Base-by-base conservation (phyloP, 2,329 filamentous ascomycete species). In the Xylariaceae sp. region DNA sequence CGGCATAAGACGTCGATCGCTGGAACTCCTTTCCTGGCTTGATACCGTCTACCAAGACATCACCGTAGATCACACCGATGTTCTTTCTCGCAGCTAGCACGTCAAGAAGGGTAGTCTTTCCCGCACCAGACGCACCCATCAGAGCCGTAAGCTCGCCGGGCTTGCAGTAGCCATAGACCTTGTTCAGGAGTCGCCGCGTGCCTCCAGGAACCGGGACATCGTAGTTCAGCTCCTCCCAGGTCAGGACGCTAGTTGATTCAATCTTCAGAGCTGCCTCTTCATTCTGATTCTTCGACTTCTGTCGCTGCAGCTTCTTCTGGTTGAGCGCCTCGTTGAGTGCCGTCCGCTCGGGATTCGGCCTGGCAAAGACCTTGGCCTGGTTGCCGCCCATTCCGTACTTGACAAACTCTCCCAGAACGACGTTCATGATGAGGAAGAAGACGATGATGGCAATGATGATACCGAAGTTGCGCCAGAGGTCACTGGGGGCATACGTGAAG, bases 191-290 rank as follows among this genome's bases (percentile, higher is more conserved):
- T 4, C 72, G 70, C 8, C 74, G 68, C 4, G 67, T 73, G 2
- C 75, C 76, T 4, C 70, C 72, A 0, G 74, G 67, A 3, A 78
- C 70, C 0, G 77, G 77, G 0, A 83, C 78, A 42, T 82, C 77
- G 58, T 95, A 95, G 55, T 82, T 86, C 44, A 96, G 78, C 48
- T 85, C 71, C 58, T 90, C 85, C 84, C 88, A 95, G 0, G 88
- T 94, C 43, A 94, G 71, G n/a, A 88, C 69, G 24, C 80, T 77
- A 51, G 73, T 71, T 0, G 78, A 81, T 3, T 69, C 64, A 42
- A 81, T 77, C 27, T 61, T 73, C 23, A 81, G 62, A n/a, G 76
- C 68, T 3, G 67, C 62, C 0, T 63, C 64, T 7, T 67, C 59
- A 12, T 69, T 66, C 9, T 73, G 62, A 2, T 59, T 59, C 43